phyloP scores from a whole-genome alignment of 2,329 filamentous ascomycete species.

The Lasiodiplodia hormozganensis region DNA sequence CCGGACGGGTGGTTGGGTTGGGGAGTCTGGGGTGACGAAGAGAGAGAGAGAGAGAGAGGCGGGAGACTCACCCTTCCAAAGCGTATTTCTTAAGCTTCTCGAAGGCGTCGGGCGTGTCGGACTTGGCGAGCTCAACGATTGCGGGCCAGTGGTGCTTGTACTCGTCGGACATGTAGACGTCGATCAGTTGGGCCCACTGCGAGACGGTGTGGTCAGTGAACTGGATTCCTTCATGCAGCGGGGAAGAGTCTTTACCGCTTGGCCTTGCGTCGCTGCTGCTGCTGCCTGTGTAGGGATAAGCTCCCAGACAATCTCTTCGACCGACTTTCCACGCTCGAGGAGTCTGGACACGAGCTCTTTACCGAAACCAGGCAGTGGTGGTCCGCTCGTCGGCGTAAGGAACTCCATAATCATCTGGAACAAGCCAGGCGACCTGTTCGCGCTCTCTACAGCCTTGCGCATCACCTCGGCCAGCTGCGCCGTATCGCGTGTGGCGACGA shows the following conservation, averaged over 20 bases:
- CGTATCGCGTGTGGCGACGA: conserved; percentile 26
- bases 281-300: conserved; percentile 26
- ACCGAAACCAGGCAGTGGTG: not conserved
- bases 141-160: conserved; percentile 30
- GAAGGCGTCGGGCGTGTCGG: conserved; percentile 20
- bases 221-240: not conserved
- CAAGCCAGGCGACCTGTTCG: not conserved
- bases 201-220: not conserved
- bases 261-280: conserved; percentile 24
- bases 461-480: conserved; percentile 13
- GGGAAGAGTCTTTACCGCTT: conserved; percentile 22
- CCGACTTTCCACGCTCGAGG: conserved; percentile 29
- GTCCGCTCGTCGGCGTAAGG: conserved; percentile 22
- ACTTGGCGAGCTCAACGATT: conserved; percentile 27
- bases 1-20: not conserved
- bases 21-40: not conserved
- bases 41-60: not conserved
- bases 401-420: conserved; percentile 23
- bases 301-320: conserved; percentile 30
- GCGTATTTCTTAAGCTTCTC: conserved; percentile 30
- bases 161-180: conserved; percentile 31
- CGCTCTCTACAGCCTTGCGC: conserved; percentile 24
- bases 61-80: conserved; percentile 20
- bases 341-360: conserved; percentile 29
- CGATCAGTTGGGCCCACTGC: conserved; percentile 30